Evolutionary conservation across 2,329 filamentous ascomycete genomes (phyloP).

Genomic region (Gnomoniopsis sp.): DNA sequence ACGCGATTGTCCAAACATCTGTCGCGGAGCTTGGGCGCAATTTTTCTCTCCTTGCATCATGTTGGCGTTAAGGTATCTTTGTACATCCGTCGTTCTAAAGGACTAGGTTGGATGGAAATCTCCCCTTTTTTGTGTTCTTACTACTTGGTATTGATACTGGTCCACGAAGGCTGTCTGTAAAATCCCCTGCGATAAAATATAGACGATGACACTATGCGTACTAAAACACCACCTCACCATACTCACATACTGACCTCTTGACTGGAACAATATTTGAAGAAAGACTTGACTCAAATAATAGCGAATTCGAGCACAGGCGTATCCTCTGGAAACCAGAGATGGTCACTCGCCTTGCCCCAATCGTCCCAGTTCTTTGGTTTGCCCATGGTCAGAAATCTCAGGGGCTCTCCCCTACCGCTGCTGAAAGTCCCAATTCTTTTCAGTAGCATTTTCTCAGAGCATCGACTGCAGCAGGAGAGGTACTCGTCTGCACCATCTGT

Average conservation of each 20-base stretch:
- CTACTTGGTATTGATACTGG: not conserved
- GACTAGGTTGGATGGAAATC: slow-evolving; percentile 9
- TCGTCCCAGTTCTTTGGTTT: slow-evolving; percentile 9
- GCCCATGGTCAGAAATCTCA: not conserved
- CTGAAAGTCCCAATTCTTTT: slow-evolving; percentile 1
- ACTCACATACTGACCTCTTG: not conserved
- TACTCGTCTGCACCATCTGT: not conserved
- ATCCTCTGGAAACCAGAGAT: slow-evolving; percentile 3
- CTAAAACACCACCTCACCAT: not conserved
- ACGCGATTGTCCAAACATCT: not conserved
- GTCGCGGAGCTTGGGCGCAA: not conserved
- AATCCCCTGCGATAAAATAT: not conserved
- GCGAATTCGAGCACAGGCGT: not conserved
- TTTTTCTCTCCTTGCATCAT: slow-evolving; percentile 5
- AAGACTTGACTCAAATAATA: not conserved
- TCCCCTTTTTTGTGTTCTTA: slow-evolving; percentile 1
- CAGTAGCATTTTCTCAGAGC: not conserved
- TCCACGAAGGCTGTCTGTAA: not conserved
- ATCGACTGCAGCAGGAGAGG: not conserved
- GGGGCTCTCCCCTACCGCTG: not conserved
- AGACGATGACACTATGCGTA: not conserved
- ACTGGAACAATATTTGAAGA: not conserved
- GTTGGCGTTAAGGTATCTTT: slow-evolving; percentile 8
- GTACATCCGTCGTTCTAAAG: not conserved
- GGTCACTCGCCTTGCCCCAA: not conserved